Evolutionary conservation across 345 rosid genomes (phyloP).

Genomic region (Salix brachista): DNA sequence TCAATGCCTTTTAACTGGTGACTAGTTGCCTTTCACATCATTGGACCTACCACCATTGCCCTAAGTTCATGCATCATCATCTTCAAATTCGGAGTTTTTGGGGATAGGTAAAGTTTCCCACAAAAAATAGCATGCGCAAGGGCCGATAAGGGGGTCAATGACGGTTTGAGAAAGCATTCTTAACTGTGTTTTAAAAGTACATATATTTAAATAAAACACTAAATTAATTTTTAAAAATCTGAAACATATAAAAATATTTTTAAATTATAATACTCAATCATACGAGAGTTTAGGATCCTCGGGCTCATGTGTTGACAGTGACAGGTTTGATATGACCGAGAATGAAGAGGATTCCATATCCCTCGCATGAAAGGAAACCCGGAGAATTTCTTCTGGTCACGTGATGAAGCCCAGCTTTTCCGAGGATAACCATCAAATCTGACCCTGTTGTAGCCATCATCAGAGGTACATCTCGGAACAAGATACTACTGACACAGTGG

Average conservation of each 20-base stretch:
- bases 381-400: background rate
- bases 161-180: too few species aligned
- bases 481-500: background rate
- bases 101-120: too few species aligned
- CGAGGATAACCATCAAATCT: background rate
- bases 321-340: constrained; percentile 32
- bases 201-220: too few species aligned
- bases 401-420: background rate
- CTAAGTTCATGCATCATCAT: constrained; percentile 12
- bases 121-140: too few species aligned
- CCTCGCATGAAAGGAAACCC: constrained; percentile 10
- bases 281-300: constrained; percentile 41
- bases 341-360: constrained; percentile 6
- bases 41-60: constrained; percentile 20
- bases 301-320: constrained; percentile 37
- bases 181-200: too few species aligned
- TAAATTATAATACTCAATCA: too few species aligned
- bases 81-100: background rate
- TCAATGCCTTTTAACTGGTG: background rate
- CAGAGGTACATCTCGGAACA: background rate
- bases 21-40: constrained; percentile 20
- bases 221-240: too few species aligned
- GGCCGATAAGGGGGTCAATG: too few species aligned
- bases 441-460: background rate
- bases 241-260: too few species aligned